phyloP scores from a whole-genome alignment of 2,329 filamentous ascomycete genomes.

The Lasiodiplodia hormozganensis region DNA sequence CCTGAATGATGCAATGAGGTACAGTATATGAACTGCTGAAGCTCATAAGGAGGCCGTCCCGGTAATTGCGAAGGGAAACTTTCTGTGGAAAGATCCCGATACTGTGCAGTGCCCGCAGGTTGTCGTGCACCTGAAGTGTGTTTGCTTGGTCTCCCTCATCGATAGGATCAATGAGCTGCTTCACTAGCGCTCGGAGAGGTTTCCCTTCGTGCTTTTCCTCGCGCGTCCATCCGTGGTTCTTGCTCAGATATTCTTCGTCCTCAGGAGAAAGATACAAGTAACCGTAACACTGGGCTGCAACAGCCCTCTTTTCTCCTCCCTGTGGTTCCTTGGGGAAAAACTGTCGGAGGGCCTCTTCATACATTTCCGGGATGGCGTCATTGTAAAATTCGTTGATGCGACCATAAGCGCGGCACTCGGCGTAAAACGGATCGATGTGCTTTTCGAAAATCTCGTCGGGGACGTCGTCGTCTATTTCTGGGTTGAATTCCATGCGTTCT shows the following conservation, averaged over 20 bases:
- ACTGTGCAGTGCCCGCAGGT: background rate
- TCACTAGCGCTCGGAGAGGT: constrained; percentile 6
- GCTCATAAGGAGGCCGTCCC: background rate
- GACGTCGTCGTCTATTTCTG: background rate
- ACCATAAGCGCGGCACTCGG: constrained; percentile 24
- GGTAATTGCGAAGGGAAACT: background rate
- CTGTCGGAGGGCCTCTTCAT: background rate
- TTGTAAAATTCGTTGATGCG: constrained; percentile 17
- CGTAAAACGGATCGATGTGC: constrained; percentile 18
- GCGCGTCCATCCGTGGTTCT: background rate
- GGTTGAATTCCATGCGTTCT: background rate
- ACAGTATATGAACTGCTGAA: background rate
- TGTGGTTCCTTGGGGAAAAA: background rate
- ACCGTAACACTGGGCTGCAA: constrained; percentile 1
- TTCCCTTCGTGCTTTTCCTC: background rate
- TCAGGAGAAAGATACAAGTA: background rate
- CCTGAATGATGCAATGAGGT: background rate
- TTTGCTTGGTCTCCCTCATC: background rate
- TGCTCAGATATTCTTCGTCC: background rate
- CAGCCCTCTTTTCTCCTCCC: background rate
- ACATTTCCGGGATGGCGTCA: background rate
- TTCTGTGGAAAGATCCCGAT: background rate
- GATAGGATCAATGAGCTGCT: background rate
- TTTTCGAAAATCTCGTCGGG: constrained; percentile 1
- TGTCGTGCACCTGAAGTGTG: background rate